A percentile compares a stretch with the other conserved stretches of the same genome.
These are phyloP conservation scores for Suillus alpinus DNA, from an alignment of 768 basidiomycete species.

Conservation along the genomic window DNA sequence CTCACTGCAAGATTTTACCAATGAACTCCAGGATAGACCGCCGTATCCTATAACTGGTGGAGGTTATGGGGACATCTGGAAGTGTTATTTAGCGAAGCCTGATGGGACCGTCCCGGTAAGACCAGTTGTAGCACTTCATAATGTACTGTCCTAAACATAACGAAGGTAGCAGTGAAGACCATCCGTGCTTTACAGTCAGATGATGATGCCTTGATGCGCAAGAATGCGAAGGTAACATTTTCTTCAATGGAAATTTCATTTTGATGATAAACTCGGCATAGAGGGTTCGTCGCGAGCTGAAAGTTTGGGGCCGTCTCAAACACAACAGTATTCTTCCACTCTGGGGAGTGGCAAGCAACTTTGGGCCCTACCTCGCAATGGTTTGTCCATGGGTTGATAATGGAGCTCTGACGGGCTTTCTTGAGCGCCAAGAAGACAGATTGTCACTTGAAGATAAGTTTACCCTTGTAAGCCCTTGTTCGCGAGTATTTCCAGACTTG, in stretches of 20 bases:
- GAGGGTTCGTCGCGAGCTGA: constrained; percentile 20
- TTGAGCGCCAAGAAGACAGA: constrained; percentile 5
- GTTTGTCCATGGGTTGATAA: constrained; percentile 20
- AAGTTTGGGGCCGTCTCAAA: constrained; percentile 15
- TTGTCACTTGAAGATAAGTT: constrained; percentile 12
- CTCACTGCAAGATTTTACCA: background rate
- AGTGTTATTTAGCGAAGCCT: background rate
- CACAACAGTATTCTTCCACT: constrained; percentile 4
- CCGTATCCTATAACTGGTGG: background rate
- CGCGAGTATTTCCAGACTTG: background rate
- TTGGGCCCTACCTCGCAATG: constrained; percentile 20
- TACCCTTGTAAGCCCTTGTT: constrained; percentile 12
- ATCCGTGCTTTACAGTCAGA: background rate
- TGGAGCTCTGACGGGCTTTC: constrained; percentile 12
- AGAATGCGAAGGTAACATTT: background rate
- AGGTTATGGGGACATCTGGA: constrained; percentile 5
- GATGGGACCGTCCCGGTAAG: background rate
- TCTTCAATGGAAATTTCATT: too few species aligned
- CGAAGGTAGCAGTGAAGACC: constrained; percentile 5
- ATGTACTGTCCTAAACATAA: background rate
- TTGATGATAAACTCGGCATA: background rate
- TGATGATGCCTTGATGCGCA: background rate
- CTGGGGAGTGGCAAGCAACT: constrained; percentile 15
- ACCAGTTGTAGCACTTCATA: background rate
- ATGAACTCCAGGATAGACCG: background rate